Percentiles rank a stretch among this genome's conserved stretches.
These are phyloP conservation scores for Haematococcus sp. DNA, from an alignment of 139 green algal genomes.

Conservation along the genomic window DNA sequence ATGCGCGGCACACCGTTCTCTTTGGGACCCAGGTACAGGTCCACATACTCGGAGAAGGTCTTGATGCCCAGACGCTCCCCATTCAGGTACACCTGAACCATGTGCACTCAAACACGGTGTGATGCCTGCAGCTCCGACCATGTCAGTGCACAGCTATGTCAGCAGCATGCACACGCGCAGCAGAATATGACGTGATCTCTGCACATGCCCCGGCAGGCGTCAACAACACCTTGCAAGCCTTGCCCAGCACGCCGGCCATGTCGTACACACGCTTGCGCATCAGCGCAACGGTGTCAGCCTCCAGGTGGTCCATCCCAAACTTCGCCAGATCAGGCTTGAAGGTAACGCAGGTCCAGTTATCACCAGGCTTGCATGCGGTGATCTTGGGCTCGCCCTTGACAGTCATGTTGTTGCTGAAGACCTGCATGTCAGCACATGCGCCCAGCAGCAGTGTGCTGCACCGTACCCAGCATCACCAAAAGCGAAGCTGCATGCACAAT, in stretches of 20 bases:
- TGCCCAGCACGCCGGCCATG: slow-evolving; percentile 91
- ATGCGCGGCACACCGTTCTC: slow-evolving; percentile 68
- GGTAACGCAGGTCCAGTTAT: slow-evolving; percentile 96
- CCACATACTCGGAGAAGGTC: slow-evolving; percentile 92
- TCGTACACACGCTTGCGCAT: slow-evolving; percentile 97
- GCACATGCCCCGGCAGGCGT: too few species aligned
- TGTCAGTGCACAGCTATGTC: slow-evolving; percentile 48
- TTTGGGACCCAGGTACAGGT: slow-evolving; percentile 88
- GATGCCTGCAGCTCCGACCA: slow-evolving; percentile 92
- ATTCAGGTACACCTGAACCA: slow-evolving; percentile 89
- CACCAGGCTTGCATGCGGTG: slow-evolving; percentile 79
- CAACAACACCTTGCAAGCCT: slow-evolving; percentile 78
- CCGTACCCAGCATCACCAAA: neutral
- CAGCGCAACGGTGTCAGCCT: slow-evolving; percentile 81
- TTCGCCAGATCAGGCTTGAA: slow-evolving; percentile 95
- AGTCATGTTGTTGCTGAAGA: slow-evolving; percentile 82
- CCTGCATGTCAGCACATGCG: neutral
- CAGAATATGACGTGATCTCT: too few species aligned
- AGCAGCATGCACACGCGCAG: too few species aligned
- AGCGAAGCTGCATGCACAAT: neutral
- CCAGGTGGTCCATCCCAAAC: slow-evolving; percentile 90
- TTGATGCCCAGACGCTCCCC: slow-evolving; percentile 80
- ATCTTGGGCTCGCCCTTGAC: slow-evolving; percentile 56
- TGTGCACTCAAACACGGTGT: slow-evolving; percentile 69
- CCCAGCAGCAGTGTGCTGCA: neutral